phyloP scores from a whole-genome alignment of 495 filamentous ascomycete species.

The Xylaria scruposa region DNA sequence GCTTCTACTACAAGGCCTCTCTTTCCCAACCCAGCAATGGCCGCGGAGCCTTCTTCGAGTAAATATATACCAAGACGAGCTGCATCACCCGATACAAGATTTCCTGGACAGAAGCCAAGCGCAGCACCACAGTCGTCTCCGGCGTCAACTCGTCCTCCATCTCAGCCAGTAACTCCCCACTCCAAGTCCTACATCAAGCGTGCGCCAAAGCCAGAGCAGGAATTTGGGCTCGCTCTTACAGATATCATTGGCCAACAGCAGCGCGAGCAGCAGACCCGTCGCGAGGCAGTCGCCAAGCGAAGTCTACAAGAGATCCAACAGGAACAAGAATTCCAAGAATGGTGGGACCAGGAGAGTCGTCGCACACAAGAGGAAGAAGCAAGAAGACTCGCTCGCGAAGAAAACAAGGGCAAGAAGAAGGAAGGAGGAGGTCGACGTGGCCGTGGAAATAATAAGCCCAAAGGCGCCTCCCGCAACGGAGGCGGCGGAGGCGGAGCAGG shows the following conservation, averaged over 20 bases:
- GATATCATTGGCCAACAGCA: conserved; percentile 89
- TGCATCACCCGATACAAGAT: conserved; percentile 63
- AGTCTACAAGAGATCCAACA: conserved; percentile 92
- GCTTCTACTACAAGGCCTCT: conserved; percentile 58
- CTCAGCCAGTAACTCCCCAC: conserved; percentile 51
- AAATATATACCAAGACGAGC: conserved; percentile 49
- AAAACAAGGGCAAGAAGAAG: conserved; percentile 39
- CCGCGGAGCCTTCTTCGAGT: conserved; percentile 38
- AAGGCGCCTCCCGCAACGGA: background rate
- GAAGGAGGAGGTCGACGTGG: conserved; percentile 26
- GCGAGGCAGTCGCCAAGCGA: conserved; percentile 83
- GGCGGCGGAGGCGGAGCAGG: background rate
- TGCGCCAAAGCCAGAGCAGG: conserved; percentile 57
- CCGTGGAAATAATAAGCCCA: conserved; percentile 20
- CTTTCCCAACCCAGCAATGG: conserved; percentile 49
- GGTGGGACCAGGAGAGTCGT: conserved; percentile 94
- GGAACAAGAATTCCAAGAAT: conserved; percentile 95
- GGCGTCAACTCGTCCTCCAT: conserved; percentile 21
- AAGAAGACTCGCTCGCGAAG: conserved; percentile 41
- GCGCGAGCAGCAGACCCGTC: conserved; percentile 80
- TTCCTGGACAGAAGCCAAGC: conserved; percentile 52
- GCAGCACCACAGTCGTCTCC: conserved; percentile 27
- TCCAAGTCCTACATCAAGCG: conserved; percentile 58
- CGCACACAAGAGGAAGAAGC: conserved; percentile 71
- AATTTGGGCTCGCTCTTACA: conserved; percentile 74